phyloP scores from a whole-genome alignment of 345 rosid species.

The Brassica carinata region DNA sequence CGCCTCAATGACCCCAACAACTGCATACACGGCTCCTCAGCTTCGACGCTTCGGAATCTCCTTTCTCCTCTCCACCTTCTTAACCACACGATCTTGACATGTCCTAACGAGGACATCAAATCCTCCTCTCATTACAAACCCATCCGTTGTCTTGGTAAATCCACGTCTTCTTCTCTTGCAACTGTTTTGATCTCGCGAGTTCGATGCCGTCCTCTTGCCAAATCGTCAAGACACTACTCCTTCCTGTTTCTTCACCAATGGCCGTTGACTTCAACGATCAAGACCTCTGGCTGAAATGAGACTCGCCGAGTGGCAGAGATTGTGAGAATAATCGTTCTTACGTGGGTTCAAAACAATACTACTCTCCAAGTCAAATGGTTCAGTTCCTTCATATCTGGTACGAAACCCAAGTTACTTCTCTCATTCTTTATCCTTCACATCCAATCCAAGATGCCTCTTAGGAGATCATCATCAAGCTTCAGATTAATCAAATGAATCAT shows the following conservation, averaged over 20 bases:
- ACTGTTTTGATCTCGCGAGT: constrained; percentile 18
- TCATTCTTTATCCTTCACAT: not conserved
- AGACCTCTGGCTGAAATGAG: constrained; percentile 59
- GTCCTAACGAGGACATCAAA: constrained; percentile 43
- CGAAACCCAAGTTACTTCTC: not conserved
- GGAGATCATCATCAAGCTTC: not conserved
- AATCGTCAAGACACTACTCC: constrained; percentile 21
- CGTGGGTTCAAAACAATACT: constrained; percentile 50
- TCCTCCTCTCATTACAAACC: constrained; percentile 10
- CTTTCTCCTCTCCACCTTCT: constrained; percentile 45
- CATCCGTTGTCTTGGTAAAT: constrained; percentile 62
- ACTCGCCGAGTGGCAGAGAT: constrained; percentile 49
- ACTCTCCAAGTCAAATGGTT: constrained; percentile 50
- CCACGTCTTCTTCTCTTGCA: constrained; percentile 53
- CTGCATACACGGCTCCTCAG: constrained; percentile 60
- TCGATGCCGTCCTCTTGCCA: constrained; percentile 45
- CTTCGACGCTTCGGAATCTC: constrained; percentile 60
- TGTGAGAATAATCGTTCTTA: constrained; percentile 56
- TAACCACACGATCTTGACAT: constrained; percentile 59
- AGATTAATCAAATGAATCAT: not conserved
- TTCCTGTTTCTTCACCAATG: constrained; percentile 48
- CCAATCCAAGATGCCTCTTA: not conserved
- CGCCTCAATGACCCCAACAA: constrained; percentile 52
- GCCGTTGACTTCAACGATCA: constrained; percentile 27
- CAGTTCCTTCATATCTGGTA: constrained; percentile 42